Evolutionary conservation across 2,329 filamentous ascomycete species (phyloP).

Genomic region (Cladosporium colombiae): DNA sequence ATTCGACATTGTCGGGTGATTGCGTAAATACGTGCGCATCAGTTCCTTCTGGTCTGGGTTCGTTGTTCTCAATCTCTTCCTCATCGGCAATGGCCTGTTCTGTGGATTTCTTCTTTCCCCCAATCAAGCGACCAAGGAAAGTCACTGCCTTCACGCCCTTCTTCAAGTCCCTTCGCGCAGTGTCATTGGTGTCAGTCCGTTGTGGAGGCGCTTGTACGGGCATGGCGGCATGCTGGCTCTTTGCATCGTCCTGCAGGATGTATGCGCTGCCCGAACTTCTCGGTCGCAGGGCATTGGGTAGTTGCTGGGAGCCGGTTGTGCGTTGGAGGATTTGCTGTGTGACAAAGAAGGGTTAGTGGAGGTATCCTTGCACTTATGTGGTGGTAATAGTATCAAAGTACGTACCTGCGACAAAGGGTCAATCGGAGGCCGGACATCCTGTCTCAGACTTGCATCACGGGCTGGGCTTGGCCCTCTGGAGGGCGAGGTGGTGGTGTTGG

Average conservation of each 20-base stretch:
- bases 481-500: constrained; percentile 26
- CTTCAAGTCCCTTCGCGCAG: constrained; percentile 59
- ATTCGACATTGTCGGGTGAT: constrained; percentile 69
- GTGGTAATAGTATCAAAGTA: background rate
- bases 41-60: constrained; percentile 73
- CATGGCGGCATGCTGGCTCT: constrained; percentile 13
- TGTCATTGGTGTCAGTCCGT: constrained; percentile 28
- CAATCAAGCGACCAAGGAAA: constrained; percentile 85
- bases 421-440: constrained; percentile 51
- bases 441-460: constrained; percentile 26
- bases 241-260: constrained; percentile 49
- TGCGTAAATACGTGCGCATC: constrained; percentile 82
- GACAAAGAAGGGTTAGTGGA: constrained; percentile 26
- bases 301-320: constrained; percentile 60
- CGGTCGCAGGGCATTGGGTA: constrained; percentile 55
- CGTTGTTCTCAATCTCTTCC: constrained; percentile 66
- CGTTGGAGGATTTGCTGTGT: constrained; percentile 61
- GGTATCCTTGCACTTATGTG: constrained; percentile 1
- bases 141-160: constrained; percentile 76
- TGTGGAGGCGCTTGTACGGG: constrained; percentile 24
- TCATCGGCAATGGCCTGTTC: constrained; percentile 47
- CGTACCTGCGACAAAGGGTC: constrained; percentile 69
- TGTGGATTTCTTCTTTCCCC: constrained; percentile 67
- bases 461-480: constrained; percentile 22
- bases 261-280: constrained; percentile 34